Evolutionary conservation across 768 basidiomycete species (phyloP).

Genomic region (Coprinellus aureogranulatus): DNA sequence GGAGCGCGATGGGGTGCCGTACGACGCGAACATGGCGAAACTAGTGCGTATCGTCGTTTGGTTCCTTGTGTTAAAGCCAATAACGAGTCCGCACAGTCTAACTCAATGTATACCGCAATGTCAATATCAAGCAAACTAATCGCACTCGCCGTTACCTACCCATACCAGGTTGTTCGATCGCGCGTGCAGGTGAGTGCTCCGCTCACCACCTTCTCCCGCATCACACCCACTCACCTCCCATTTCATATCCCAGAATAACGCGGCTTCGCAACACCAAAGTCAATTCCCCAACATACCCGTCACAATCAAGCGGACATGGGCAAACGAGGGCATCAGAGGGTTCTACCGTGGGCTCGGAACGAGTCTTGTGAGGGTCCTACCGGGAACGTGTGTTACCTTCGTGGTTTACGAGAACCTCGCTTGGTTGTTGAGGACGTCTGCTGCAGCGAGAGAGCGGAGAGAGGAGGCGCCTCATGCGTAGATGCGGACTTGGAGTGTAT

Average conservation of each 20-base stretch:
- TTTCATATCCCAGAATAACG: conserved; percentile 55
- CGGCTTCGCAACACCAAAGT: conserved; percentile 39
- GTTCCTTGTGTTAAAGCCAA: neutral
- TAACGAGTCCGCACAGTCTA: conserved; percentile 57
- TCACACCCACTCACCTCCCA: neutral
- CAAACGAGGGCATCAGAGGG: conserved; percentile 73
- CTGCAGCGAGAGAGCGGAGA: conserved; percentile 45
- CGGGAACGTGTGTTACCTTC: conserved; percentile 96
- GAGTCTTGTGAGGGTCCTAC: conserved; percentile 90
- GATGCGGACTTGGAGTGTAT: neutral
- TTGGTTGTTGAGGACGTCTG: conserved; percentile 71
- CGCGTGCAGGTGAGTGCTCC: conserved; percentile 72
- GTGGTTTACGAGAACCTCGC: conserved; percentile 95
- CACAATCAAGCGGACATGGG: conserved; percentile 78
- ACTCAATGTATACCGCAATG: conserved; percentile 87
- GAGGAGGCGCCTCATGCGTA: neutral
- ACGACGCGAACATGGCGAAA: conserved; percentile 77
- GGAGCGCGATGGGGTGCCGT: conserved; percentile 57
- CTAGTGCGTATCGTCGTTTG: conserved; percentile 52
- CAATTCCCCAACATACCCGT: conserved; percentile 82
- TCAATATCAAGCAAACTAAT: conserved; percentile 86
- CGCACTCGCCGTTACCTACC: conserved; percentile 85
- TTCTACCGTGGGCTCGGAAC: conserved; percentile 96
- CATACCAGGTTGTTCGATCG: conserved; percentile 95
- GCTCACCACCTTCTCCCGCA: neutral